Evolutionary conservation across 805 yeast genomes (phyloP), one percentile per base, ranked within the genome.

Genomic region (Kodamaea hsintzibuensis): DNA sequence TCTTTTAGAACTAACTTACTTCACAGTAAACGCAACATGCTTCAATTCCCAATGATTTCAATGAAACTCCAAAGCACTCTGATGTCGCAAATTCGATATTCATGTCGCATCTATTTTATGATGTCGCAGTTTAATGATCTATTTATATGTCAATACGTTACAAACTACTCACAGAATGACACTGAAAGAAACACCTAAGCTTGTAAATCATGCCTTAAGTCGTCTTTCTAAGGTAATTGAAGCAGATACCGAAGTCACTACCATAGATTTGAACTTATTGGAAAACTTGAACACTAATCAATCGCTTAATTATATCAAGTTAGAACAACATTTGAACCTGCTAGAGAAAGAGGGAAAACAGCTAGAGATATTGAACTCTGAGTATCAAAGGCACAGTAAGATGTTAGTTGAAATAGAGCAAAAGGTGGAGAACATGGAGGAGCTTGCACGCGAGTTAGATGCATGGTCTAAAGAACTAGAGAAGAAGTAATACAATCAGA

Each of bases 251-350:
- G 77, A 71, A 49, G 71, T 71, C 17, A 65, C 79, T 12, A 66
- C 71, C n/a, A 67, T 73, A 57, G 71, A 82, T 56, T 67, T 84
- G 60, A 80, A 77, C 58, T 65, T 81, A 12, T 57, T 84, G 33
- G 82, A 81, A 52, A 81, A 82, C 57, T 66, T 82, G 54, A 84
- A 84, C 61, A 84, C 86, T n/a, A 75, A 81, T 51, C 81, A 83
- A 47, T 79, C 84, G 0, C 66, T 83, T 56, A 80, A 80, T 60
- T 82, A 80, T 59, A 75, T 76, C 55, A 74, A 75, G 59, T 57
- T 76, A 25, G 78, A 74, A 52, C 71, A 73, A 59, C 69, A 67
- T 30, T 59, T 75, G 50, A 73, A 76, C 48, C 71, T 68, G 33
- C 65, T 82, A 33, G 86, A 81, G 45, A 68, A 66, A 3, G 79